Evolutionary conservation across 345 rosid species (phyloP).

Genomic region (Populus euphratica): DNA sequence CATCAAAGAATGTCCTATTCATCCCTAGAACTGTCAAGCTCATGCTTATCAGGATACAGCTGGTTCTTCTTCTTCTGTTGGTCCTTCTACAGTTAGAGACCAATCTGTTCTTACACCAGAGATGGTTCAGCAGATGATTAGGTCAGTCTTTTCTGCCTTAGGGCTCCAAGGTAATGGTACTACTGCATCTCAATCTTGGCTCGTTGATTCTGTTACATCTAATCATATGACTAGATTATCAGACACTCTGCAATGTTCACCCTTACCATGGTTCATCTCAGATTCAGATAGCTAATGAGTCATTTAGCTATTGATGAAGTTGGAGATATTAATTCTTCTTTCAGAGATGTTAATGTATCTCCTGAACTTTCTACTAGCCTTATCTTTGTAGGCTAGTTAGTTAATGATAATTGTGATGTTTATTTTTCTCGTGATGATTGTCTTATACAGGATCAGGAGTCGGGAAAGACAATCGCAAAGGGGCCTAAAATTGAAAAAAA

Average conservation of each 20-base stretch:
- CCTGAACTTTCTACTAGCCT: background rate
- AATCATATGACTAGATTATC: constrained; percentile 1
- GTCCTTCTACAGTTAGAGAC: no score
- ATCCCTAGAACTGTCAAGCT: background rate
- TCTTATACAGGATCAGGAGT: constrained; percentile 6
- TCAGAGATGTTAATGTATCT: background rate
- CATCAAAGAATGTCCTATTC: constrained; percentile 2
- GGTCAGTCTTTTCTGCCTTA: background rate
- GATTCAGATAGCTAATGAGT: background rate
- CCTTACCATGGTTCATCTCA: background rate
- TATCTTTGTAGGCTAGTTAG: background rate
- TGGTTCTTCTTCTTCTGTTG: background rate
- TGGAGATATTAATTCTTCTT: background rate
- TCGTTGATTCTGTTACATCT: background rate
- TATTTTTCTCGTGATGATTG: constrained; percentile 1
- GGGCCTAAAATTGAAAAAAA: background rate
- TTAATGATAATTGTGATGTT: background rate
- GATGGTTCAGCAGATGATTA: constrained; percentile 12
- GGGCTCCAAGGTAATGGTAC: constrained; percentile 11
- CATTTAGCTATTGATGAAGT: background rate
- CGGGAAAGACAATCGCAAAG: background rate
- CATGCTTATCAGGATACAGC: background rate
- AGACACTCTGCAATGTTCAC: no score
- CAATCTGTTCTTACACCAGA: background rate
- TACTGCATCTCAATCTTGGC: background rate